phyloP scores from a whole-genome alignment of 2,329 filamentous ascomycete genomes.

The Emergomyces pasteurianus region DNA sequence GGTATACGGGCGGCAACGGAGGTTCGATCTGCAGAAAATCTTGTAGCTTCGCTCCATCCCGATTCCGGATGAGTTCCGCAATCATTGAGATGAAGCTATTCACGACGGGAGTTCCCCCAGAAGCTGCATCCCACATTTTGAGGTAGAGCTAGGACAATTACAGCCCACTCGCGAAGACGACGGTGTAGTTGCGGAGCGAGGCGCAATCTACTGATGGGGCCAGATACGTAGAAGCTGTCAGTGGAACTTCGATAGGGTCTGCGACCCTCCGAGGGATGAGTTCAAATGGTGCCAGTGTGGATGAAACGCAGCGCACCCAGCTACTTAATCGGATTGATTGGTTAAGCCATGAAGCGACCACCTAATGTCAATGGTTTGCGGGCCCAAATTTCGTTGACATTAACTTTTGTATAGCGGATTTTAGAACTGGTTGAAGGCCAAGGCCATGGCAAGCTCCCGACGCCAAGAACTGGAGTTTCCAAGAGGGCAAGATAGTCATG shows the following conservation, averaged over 20 bases:
- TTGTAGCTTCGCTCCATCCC: slow-evolving; percentile 54
- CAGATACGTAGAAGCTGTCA: background rate
- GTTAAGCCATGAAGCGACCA: background rate
- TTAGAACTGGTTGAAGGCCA: no score
- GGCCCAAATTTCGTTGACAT: background rate
- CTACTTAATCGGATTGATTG: background rate
- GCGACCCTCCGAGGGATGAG: background rate
- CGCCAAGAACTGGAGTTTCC: background rate
- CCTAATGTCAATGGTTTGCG: background rate
- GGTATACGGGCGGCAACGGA: slow-evolving; percentile 54
- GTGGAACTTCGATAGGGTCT: no score
- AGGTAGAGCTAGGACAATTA: background rate
- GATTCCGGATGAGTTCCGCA: slow-evolving; percentile 47
- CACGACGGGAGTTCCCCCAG: slow-evolving; percentile 46
- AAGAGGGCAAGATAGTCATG: background rate
- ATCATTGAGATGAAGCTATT: slow-evolving; percentile 58
- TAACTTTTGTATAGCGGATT: background rate
- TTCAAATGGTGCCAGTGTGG: background rate
- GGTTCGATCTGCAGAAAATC: slow-evolving; percentile 66
- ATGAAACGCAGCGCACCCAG: background rate
- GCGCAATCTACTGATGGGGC: background rate
- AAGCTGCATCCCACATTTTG: slow-evolving; percentile 8
- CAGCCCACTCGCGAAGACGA: background rate
- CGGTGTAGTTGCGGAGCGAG: background rate
- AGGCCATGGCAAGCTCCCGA: no score